Conservation (phyloP, 169 alveolate genomes). For the Plasmodium coatneyi region DNA sequence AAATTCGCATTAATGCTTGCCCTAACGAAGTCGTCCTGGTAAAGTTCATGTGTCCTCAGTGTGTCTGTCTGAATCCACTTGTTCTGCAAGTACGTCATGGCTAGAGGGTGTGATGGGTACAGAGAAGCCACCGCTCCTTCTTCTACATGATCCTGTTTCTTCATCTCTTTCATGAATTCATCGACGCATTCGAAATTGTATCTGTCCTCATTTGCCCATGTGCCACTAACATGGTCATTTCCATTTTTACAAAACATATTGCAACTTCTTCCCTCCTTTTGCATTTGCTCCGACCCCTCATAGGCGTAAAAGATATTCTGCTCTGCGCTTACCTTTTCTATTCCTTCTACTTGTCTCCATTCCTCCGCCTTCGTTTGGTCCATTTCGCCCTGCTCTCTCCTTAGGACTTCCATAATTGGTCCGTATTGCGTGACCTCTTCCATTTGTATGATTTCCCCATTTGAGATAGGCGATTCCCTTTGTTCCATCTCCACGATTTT, state of each 20-base stretch:
- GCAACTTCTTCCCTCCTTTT: neutral
- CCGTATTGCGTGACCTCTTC: neutral
- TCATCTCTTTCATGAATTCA: slow-evolving; percentile 36
- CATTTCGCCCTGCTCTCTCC: neutral
- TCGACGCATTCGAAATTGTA: slow-evolving; percentile 33
- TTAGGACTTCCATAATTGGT: neutral
- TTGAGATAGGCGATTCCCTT: neutral
- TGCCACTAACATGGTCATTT: neutral
- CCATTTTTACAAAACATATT: neutral
- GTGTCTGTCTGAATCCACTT: slow-evolving; percentile 82
- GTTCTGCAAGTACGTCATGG: slow-evolving; percentile 81
- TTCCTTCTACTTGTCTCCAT: neutral
- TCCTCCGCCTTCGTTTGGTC: neutral
- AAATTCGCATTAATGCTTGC: slow-evolving; percentile 37
- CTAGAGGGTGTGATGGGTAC: slow-evolving; percentile 80
- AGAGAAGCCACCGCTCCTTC: slow-evolving; percentile 36
- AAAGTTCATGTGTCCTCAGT: slow-evolving; percentile 79
- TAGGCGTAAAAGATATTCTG: neutral
- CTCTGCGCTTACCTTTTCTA: neutral
- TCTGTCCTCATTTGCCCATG: neutral
- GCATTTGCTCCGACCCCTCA: neutral
- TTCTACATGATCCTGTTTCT: slow-evolving; percentile 13
- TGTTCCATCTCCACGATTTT: neutral
- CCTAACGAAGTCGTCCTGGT: slow-evolving; percentile 76
- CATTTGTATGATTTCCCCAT: neutral